Evolutionary conservation across 2,329 filamentous ascomycete genomes (phyloP).

Genomic region (Fusarium humuli): DNA sequence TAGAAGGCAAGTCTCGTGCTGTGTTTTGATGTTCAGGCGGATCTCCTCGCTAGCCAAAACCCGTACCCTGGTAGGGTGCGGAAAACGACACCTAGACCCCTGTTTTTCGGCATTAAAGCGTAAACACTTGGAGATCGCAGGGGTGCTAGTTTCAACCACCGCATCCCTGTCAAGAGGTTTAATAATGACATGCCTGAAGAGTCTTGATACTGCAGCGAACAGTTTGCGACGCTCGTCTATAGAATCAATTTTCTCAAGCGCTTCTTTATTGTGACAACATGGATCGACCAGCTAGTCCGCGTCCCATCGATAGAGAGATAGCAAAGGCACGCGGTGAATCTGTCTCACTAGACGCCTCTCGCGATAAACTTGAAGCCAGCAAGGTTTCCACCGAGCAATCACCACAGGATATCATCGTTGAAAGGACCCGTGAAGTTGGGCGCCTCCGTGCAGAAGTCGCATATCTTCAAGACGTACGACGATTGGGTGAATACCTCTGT

Average conservation of each 20-base stretch:
- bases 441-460: slow-evolving; percentile 14
- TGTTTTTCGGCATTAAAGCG: neutral
- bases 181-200: neutral
- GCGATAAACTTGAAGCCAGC: slow-evolving; percentile 12
- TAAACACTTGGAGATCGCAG: neutral
- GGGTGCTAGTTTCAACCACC: neutral
- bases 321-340: slow-evolving; percentile 7
- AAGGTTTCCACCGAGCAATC: neutral
- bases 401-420: slow-evolving; percentile 2
- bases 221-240: neutral
- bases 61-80: neutral
- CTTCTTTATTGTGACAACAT: slow-evolving; percentile 6
- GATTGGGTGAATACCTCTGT: slow-evolving; percentile 16
- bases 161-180: neutral
- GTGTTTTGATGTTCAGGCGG: too few relatives aligned
- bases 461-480: slow-evolving; percentile 5
- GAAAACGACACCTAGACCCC: neutral
- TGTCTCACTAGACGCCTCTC: slow-evolving; percentile 5
- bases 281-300: slow-evolving; percentile 16
- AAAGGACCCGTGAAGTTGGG: slow-evolving; percentile 11
- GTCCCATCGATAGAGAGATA: slow-evolving; percentile 17
- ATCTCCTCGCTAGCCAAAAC: neutral
- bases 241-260: neutral
- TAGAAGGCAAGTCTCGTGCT: too few relatives aligned
- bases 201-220: neutral